Conservation (phyloP, 768 basidiomycete genomes). For the Amanita phalloides region DNA sequence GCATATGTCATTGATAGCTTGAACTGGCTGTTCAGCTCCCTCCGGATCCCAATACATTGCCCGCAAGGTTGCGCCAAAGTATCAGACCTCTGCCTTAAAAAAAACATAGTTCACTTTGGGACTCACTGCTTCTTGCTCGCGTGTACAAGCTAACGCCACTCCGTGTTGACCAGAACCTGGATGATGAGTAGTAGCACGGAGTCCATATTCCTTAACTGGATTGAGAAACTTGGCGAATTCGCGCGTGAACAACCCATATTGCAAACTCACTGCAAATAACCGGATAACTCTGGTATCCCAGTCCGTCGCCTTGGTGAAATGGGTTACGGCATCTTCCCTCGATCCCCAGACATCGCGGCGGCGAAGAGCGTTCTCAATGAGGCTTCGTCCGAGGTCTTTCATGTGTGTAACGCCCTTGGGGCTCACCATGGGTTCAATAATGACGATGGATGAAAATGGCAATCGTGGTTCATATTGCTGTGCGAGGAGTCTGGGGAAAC, state of each 20-base stretch:
- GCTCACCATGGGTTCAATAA: conserved; percentile 58
- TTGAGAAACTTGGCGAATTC: not conserved
- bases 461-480: conserved; percentile 35
- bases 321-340: conserved; percentile 26
- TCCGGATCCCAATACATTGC: conserved; percentile 54
- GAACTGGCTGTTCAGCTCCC: conserved; percentile 42
- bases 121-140: conserved; percentile 53
- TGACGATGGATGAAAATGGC: conserved; percentile 39
- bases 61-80: conserved; percentile 17
- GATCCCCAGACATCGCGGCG: conserved; percentile 44
- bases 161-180: conserved; percentile 13
- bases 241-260: not conserved
- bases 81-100: not conserved
- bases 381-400: conserved; percentile 23
- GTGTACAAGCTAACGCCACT: conserved; percentile 45
- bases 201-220: conserved; percentile 26
- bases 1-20: conserved; percentile 30
- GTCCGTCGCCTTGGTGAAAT: conserved; percentile 21
- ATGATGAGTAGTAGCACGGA: conserved; percentile 19
- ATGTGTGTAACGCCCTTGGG: conserved; percentile 35
- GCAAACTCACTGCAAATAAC: conserved; percentile 36
- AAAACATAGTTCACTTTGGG: not conserved
- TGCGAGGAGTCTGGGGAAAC: conserved; percentile 34
- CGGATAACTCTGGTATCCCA: conserved; percentile 49
- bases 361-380: conserved; percentile 37